These are phyloP conservation scores for Tulasnella sp. DNA, from an alignment of 768 basidiomycete genomes.

Conservation along the genomic window DNA sequence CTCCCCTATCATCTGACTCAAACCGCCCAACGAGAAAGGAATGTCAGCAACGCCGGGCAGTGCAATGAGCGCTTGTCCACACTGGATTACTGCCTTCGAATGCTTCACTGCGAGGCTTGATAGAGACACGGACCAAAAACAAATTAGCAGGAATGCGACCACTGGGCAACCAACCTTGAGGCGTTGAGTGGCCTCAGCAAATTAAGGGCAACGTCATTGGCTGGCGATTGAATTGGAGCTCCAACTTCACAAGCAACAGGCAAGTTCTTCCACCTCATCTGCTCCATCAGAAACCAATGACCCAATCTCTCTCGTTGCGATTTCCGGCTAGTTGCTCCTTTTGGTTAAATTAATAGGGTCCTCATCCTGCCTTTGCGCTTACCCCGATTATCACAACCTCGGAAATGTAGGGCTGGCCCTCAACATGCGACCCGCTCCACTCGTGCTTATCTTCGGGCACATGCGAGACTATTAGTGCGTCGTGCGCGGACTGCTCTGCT, in stretches of 20 bases:
- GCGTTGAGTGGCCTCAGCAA: background rate
- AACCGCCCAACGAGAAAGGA: too few species aligned
- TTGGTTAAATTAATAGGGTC: background rate
- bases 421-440: background rate
- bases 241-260: background rate
- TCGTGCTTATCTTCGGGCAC: background rate
- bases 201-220: background rate
- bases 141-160: background rate
- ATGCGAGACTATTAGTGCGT: too few species aligned
- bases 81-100: background rate
- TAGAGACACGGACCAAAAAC: background rate
- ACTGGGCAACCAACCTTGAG: background rate
- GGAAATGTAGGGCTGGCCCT: background rate
- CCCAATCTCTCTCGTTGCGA: background rate
- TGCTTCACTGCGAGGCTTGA: background rate
- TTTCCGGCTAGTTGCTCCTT: background rate
- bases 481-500: too few species aligned
- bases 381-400: background rate
- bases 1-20: too few species aligned
- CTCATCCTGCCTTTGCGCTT: background rate
- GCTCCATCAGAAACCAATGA: background rate
- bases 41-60: background rate
- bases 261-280: background rate
- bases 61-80: background rate
- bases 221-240: background rate